phyloP scores from a whole-genome alignment of 345 rosid genomes.

The Psidium guajava region DNA sequence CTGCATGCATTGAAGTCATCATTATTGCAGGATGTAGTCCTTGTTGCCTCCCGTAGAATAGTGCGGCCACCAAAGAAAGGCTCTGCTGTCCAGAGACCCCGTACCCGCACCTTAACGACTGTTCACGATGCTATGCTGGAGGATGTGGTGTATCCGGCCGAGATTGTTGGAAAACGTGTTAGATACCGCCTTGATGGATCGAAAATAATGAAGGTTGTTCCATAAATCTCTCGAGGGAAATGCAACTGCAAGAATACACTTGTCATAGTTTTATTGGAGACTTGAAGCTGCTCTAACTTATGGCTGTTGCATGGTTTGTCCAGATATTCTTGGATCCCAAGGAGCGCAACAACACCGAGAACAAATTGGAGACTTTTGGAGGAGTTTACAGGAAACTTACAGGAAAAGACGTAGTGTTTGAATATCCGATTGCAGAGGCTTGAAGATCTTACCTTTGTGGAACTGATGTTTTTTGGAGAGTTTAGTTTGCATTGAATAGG shows the following conservation, averaged over 20 bases:
- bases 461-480: neutral
- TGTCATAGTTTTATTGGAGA: neutral
- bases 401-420: constrained; percentile 81
- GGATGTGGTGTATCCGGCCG: constrained; percentile 79
- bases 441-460: constrained; percentile 16
- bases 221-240: neutral
- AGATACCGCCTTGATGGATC: constrained; percentile 79
- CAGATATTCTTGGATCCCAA: constrained; percentile 72
- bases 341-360: constrained; percentile 71
- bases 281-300: neutral
- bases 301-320: neutral
- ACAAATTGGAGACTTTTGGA: constrained; percentile 63
- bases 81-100: constrained; percentile 81
- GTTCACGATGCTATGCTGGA: constrained; percentile 82
- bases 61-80: constrained; percentile 88
- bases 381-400: constrained; percentile 84
- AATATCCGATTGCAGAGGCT: constrained; percentile 51
- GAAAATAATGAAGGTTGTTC: constrained; percentile 55
- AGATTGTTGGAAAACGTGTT: constrained; percentile 77
- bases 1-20: neutral
- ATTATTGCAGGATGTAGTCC: constrained; percentile 45
- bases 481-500: constrained; percentile 6
- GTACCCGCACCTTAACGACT: constrained; percentile 65
- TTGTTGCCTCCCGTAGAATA: constrained; percentile 71
- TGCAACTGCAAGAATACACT: neutral